Conservation (phyloP, 2,329 filamentous ascomycete species). For the Cytospora schulzeri region DNA sequence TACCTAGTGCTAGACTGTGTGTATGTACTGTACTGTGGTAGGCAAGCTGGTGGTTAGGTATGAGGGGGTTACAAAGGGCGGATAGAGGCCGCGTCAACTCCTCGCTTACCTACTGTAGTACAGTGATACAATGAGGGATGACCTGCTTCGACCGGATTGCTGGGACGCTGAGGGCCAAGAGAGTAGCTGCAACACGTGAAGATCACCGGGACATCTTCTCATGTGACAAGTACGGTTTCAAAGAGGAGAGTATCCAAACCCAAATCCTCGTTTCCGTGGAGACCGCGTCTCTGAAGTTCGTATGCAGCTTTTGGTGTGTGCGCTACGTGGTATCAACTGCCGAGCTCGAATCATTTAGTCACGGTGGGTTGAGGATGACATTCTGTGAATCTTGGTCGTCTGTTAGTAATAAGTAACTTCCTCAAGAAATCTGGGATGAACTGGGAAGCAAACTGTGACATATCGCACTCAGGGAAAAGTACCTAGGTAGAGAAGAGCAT, state of each 20-base stretch:
- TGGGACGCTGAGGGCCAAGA: neutral
- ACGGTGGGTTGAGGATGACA: neutral
- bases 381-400: too few species aligned
- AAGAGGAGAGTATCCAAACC: neutral
- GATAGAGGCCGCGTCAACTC: neutral
- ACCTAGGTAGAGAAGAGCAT: too few species aligned
- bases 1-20: neutral
- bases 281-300: neutral
- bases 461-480: neutral
- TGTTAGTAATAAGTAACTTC: neutral
- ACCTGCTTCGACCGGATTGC: neutral
- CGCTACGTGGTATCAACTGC: neutral
- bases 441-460: neutral
- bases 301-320: neutral
- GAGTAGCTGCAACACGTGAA: slow-evolving; percentile 5
- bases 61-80: neutral
- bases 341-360: neutral
- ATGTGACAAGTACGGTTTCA: neutral
- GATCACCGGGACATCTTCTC: neutral
- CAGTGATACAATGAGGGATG: neutral
- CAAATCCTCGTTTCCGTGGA: neutral
- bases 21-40: neutral
- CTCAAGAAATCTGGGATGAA: neutral
- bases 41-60: neutral
- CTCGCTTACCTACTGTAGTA: neutral